Conservation (phyloP, 495 filamentous ascomycete genomes). For the Penicillium pancosmium region DNA sequence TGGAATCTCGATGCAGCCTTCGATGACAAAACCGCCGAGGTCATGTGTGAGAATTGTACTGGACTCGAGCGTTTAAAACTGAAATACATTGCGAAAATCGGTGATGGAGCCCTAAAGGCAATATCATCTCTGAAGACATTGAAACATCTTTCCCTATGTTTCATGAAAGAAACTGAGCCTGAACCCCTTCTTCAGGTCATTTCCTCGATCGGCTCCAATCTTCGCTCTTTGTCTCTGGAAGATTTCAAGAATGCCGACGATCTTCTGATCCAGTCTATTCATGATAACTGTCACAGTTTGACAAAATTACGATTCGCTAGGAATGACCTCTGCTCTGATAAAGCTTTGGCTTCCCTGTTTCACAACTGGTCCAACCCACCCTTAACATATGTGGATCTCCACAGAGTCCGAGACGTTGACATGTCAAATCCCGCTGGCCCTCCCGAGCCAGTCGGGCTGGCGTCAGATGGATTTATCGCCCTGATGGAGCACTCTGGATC, state of each 20-base stretch:
- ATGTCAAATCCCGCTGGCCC: conserved; percentile 65
- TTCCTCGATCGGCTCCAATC: conserved; percentile 54
- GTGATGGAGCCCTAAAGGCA: conserved; percentile 46
- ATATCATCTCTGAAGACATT: conserved; percentile 62
- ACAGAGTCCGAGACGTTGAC: conserved; percentile 73
- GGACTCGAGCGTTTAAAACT: conserved; percentile 75
- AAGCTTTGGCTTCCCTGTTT: conserved; percentile 71
- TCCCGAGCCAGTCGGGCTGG: conserved; percentile 63
- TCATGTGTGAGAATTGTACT: conserved; percentile 60
- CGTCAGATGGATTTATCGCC: conserved; percentile 70
- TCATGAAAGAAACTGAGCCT: conserved; percentile 56
- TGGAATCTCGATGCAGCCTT: conserved; percentile 70
- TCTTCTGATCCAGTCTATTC: conserved; percentile 63
- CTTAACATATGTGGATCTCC: conserved; percentile 69
- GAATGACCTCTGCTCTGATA: conserved; percentile 74
- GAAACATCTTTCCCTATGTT: conserved; percentile 70
- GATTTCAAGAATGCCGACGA: conserved; percentile 61
- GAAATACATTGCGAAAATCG: conserved; percentile 56
- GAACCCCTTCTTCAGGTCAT: conserved; percentile 63
- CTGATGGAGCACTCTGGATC: conserved; percentile 83
- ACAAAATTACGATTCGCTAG: conserved; percentile 75
- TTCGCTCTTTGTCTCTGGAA: conserved; percentile 74
- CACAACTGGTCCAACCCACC: conserved; percentile 70
- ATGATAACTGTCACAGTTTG: conserved; percentile 65
- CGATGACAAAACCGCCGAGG: conserved; percentile 64